A percentile compares a stretch with the other conserved stretches of the same genome.
Conservation (phyloP, 1,284 basidiomycete genomes). For the Testicularia cyperi region DNA sequence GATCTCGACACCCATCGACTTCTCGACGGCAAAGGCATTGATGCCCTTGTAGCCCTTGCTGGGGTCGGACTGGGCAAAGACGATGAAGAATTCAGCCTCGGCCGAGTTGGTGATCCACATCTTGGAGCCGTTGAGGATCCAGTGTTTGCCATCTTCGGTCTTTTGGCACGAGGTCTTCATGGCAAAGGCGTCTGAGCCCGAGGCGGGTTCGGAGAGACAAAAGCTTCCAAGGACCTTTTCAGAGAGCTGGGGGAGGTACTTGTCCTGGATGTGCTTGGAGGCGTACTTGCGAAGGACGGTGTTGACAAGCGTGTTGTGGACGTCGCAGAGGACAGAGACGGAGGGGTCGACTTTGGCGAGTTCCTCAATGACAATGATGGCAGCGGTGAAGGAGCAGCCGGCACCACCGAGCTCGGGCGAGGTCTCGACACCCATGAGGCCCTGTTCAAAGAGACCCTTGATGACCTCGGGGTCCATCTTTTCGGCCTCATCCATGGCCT, state of each 20-base stretch:
- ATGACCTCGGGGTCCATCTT: slow-evolving; percentile 88
- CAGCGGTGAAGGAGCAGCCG: slow-evolving; percentile 87
- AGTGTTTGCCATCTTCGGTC: slow-evolving; percentile 69
- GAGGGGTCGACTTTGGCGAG: slow-evolving; percentile 94
- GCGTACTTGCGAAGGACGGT: slow-evolving; percentile 89
- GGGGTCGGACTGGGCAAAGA: slow-evolving; percentile 94
- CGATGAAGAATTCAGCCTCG: slow-evolving; percentile 82
- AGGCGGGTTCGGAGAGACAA: slow-evolving; percentile 87
- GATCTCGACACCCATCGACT: slow-evolving; percentile 94
- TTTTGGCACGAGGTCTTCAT: slow-evolving; percentile 89
- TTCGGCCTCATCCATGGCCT: slow-evolving; percentile 97
- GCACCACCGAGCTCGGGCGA: slow-evolving; percentile 79
- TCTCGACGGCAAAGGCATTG: slow-evolving; percentile 93
- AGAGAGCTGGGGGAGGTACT: slow-evolving; percentile 83
- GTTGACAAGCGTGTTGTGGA: slow-evolving; percentile 83
- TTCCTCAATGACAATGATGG: slow-evolving; percentile 96
- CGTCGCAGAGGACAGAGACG: slow-evolving; percentile 93
- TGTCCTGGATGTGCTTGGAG: slow-evolving; percentile 78
- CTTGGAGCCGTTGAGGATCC: slow-evolving; percentile 89
- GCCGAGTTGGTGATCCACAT: slow-evolving; percentile 99
- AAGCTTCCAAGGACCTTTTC: slow-evolving; percentile 87
- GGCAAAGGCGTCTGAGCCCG: slow-evolving; percentile 95
- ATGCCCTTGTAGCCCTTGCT: slow-evolving; percentile 98
- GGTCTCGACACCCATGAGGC: slow-evolving; percentile 98
- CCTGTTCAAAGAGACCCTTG: slow-evolving; percentile 89